Percentiles rank a stretch among this genome's conserved stretches.
Evolutionary conservation across 2,329 filamentous ascomycete species (phyloP).

Genomic region (Zelopaecilomyces penicillatus): DNA sequence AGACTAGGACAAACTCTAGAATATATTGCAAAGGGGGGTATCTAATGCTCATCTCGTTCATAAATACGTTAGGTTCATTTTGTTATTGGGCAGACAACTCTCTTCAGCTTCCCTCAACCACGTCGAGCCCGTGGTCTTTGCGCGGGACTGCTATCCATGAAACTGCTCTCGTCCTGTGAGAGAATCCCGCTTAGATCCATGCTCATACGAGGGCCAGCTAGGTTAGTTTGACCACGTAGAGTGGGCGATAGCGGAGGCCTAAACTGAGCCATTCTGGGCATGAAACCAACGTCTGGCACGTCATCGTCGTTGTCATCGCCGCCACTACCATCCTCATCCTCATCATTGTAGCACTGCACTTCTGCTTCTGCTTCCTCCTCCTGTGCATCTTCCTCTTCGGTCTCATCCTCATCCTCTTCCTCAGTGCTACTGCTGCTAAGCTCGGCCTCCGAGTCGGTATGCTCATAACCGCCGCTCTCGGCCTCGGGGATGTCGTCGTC

Average conservation of each 20-base stretch:
- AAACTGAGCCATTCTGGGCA: conserved; percentile 25
- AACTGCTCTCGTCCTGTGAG: conserved; percentile 49
- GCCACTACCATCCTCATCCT: conserved; percentile 12
- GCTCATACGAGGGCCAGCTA: conserved; percentile 31
- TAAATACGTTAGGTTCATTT: too few relatives aligned
- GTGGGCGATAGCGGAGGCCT: conserved; percentile 31
- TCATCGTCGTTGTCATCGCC: conserved; percentile 12
- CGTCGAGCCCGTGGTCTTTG: conserved; percentile 30
- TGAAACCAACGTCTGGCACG: conserved; percentile 29
- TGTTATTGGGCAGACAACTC: too few relatives aligned
- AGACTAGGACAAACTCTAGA: too few relatives aligned
- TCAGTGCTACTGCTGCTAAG: conserved; percentile 40
- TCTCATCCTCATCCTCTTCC: conserved; percentile 24
- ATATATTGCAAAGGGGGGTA: too few relatives aligned
- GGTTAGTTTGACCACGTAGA: conserved; percentile 19
- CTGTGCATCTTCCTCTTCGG: conserved; percentile 17
- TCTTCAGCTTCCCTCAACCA: background rate
- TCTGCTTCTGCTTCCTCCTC: conserved; percentile 23
- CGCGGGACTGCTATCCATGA: conserved; percentile 45
- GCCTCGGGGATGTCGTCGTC: conserved; percentile 64
- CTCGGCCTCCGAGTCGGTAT: conserved; percentile 67
- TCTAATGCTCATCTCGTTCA: too few relatives aligned
- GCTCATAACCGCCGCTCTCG: conserved; percentile 60
- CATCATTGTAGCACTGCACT: background rate
- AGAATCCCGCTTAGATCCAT: conserved; percentile 50